These are phyloP conservation scores for Diaporthe caulivora DNA, from an alignment of 2,329 filamentous ascomycete species.

Conservation along the genomic window DNA sequence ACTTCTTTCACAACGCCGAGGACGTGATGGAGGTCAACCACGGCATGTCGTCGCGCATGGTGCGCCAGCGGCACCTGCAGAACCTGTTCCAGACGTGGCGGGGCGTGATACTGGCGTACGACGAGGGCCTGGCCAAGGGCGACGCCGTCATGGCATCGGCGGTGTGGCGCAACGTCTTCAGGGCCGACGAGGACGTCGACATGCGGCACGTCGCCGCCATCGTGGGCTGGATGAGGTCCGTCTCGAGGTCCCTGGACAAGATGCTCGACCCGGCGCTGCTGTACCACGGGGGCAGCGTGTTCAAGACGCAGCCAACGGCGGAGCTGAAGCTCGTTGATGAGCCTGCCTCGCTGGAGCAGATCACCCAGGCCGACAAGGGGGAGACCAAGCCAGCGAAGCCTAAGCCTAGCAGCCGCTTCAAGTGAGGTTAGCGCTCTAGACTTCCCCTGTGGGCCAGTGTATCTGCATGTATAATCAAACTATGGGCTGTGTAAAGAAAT, in stretches of 20 bases:
- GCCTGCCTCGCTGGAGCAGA: constrained; percentile 52
- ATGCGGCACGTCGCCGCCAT: constrained; percentile 64
- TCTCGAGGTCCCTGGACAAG: constrained; percentile 61
- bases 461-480: background rate
- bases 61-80: constrained; percentile 79
- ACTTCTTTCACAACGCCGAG: constrained; percentile 93
- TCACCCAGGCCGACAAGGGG: constrained; percentile 44
- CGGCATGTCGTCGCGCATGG: constrained; percentile 70
- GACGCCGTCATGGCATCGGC: constrained; percentile 84
- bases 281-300: constrained; percentile 50
- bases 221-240: constrained; percentile 68
- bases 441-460: too few species aligned
- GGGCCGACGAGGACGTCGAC: constrained; percentile 69
- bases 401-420: constrained; percentile 39
- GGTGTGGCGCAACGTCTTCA: constrained; percentile 94
- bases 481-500: background rate
- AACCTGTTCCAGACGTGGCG: constrained; percentile 96
- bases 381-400: constrained; percentile 36
- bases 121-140: constrained; percentile 82
- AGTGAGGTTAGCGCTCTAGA: background rate
- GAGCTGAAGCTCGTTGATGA: constrained; percentile 56
- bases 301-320: constrained; percentile 56
- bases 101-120: constrained; percentile 85
- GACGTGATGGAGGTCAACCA: constrained; percentile 86
- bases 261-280: constrained; percentile 59